phyloP scores from a whole-genome alignment of 2,329 filamentous ascomycete genomes.

The Emmonsiellopsis sp. region DNA sequence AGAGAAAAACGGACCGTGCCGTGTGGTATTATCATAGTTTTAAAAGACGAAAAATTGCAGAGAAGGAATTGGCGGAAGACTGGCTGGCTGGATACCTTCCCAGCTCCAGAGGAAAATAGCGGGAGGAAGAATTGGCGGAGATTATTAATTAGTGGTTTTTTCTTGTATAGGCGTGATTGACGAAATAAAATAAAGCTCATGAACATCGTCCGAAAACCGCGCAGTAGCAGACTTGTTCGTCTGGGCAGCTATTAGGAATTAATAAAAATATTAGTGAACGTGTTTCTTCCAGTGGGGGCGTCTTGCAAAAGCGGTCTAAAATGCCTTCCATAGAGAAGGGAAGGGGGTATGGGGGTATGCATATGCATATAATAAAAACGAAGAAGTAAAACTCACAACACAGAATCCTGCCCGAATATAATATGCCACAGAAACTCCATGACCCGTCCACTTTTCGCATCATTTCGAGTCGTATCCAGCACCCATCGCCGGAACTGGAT shows the following conservation, averaged over 20 bases:
- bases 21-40: no score
- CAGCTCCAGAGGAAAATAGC: no score
- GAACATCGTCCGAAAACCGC: conserved; percentile 15
- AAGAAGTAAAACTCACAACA: conserved; percentile 14
- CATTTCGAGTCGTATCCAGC: conserved; percentile 41
- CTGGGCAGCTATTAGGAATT: conserved; percentile 3
- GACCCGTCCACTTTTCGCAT: conserved; percentile 46
- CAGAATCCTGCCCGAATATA: conserved; percentile 28
- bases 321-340: not conserved
- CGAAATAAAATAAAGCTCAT: no score
- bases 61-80: no score
- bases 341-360: no score
- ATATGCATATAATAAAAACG: not conserved
- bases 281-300: not conserved
- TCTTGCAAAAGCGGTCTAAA: not conserved
- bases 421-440: conserved; percentile 55
- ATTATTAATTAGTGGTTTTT: no score
- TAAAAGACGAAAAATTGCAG: no score
- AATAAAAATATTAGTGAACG: not conserved
- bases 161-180: no score
- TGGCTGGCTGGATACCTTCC: no score
- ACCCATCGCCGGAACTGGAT: conserved; percentile 47
- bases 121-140: no score
- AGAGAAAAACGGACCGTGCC: no score
- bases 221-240: conserved; percentile 14